Evolutionary conservation across 441 rosid species (phyloP), one percentile per base, ranked within the genome.

Genomic region (Viola pubescens): DNA sequence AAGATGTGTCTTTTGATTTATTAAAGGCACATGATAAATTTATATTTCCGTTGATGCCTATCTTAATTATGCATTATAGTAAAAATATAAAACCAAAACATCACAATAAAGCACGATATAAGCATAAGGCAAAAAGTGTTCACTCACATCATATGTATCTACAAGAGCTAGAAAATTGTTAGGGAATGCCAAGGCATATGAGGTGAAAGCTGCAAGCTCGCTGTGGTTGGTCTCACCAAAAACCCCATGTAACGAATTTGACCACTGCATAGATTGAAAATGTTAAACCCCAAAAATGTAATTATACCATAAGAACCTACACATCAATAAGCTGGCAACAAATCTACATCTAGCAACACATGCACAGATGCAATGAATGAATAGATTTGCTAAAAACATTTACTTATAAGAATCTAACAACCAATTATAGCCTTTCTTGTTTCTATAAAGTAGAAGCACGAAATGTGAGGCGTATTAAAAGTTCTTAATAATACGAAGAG

Each of bases 141-240:
- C 37, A 77, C 98, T 80, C 73, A 88, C 96, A 60, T 91, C 98
- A 59, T 91, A 88, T 59, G 98, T 91, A 69, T 91, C 96, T 11
- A 91, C 95, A 64, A 91, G 96, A 62, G 98, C 95, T 39, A 86
- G 77, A 74, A 91, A 85, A 75, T 74, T 71, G 6, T 62, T 74
- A 40, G 98, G 98, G 71, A 91, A 91, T 7, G 98, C 96, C 79
- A 88, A 64, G 59, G 98, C 98, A 66, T 91, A 91, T 26, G 95
- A 85, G 34, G 79, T 82, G 73, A 91, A 91, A 49, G 98, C 96
- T 52, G 98, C 89, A 38, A 91, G 85, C 77, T 91, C 98, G 41
- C 98, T 88, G 70, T 85, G 84, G 74, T 91, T 91, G 57, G 96
- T 91, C 82, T 88, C 95, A 41, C 89, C 87, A 60, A 86, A 91